Percentiles rank a stretch among this genome's conserved stretches.
Evolutionary conservation across 2,329 filamentous ascomycete genomes (phyloP).

Genomic region (Diaporthe ampelina): DNA sequence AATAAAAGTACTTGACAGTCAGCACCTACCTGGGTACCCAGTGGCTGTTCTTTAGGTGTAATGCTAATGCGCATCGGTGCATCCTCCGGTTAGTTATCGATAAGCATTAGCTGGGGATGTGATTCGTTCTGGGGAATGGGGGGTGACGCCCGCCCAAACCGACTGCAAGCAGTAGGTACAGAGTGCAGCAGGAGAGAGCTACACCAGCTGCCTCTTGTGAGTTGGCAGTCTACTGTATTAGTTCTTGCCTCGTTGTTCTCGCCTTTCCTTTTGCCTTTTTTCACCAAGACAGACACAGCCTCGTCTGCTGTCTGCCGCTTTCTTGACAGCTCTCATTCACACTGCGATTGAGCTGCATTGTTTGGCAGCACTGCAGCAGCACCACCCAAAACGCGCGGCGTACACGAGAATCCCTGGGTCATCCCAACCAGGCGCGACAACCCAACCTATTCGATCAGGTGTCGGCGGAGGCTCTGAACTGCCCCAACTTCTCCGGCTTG

Average conservation of each 20-base stretch:
- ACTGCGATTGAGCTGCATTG: neutral
- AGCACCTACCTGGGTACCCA: too few species aligned
- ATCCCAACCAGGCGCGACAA: neutral
- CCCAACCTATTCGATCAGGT: conserved; percentile 5
- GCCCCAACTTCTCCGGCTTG: conserved; percentile 4
- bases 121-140: conserved; percentile 5
- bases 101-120: conserved; percentile 22
- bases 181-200: conserved; percentile 13
- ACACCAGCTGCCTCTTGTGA: conserved; percentile 23
- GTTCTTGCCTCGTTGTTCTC: neutral
- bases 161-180: conserved; percentile 9
- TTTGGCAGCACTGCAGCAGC: neutral
- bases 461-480: conserved; percentile 11
- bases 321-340: neutral
- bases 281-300: neutral
- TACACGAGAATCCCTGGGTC: conserved; percentile 1
- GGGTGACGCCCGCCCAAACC: conserved; percentile 9
- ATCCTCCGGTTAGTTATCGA: conserved; percentile 14
- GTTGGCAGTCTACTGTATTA: conserved; percentile 17
- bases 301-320: neutral
- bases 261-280: neutral
- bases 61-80: neutral
- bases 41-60: too few species aligned
- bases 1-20: too few species aligned
- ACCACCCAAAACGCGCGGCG: conserved; percentile 10